phyloP scores from a whole-genome alignment of 768 basidiomycete genomes.

The Lactarius sanguifluus region DNA sequence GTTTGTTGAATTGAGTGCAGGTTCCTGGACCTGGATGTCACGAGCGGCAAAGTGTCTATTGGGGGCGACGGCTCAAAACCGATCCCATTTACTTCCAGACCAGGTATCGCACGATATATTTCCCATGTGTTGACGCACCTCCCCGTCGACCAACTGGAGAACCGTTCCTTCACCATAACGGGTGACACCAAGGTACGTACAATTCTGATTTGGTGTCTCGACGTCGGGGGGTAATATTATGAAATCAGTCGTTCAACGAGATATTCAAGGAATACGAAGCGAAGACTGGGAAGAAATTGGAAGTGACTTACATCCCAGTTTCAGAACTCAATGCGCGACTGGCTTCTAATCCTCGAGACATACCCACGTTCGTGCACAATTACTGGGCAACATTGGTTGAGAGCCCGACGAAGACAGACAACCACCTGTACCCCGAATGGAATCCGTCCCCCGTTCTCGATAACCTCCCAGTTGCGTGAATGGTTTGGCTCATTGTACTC shows the following conservation, averaged over 20 bases:
- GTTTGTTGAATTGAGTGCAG: constrained; percentile 9
- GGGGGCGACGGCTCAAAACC: constrained; percentile 26
- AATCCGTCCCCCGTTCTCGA: constrained; percentile 28
- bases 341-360: constrained; percentile 17
- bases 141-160: background rate
- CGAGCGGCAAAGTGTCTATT: constrained; percentile 26
- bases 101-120: constrained; percentile 1
- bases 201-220: background rate
- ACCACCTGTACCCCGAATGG: constrained; percentile 29
- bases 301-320: constrained; percentile 16
- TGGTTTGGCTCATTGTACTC: background rate
- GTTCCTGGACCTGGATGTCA: constrained; percentile 21
- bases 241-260: constrained; percentile 24
- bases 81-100: constrained; percentile 22
- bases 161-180: background rate
- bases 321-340: constrained; percentile 20
- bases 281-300: constrained; percentile 26
- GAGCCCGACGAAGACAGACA: constrained; percentile 1
- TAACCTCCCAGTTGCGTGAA: constrained; percentile 2
- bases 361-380: constrained; percentile 2
- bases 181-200: constrained; percentile 15
- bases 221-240: background rate
- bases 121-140: constrained; percentile 19
- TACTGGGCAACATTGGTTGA: background rate
- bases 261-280: constrained; percentile 22